Percentiles rank a stretch among this genome's conserved stretches.
Evolutionary conservation across 306 rosid genomes (phyloP).

Genomic region (Benincasa hispida): DNA sequence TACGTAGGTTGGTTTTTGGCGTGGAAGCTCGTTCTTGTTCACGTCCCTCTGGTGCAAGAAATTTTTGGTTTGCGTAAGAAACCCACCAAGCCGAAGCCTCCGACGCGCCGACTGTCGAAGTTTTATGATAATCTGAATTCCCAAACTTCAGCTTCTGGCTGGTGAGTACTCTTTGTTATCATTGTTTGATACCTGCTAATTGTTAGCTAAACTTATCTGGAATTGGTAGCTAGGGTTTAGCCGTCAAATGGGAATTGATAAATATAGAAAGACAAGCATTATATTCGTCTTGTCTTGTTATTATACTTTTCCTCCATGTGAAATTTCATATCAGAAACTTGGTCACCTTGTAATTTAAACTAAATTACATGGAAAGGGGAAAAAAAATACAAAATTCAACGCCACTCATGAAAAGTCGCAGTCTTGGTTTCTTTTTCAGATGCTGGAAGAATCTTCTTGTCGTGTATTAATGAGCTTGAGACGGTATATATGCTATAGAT

Average conservation of each 20-base stretch:
- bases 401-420: neutral
- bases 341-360: neutral
- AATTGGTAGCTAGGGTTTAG: neutral
- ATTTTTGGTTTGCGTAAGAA: constrained; percentile 64
- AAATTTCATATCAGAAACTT: neutral
- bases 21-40: constrained; percentile 84
- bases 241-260: neutral
- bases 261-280: neutral
- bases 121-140: constrained; percentile 34
- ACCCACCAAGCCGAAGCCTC: constrained; percentile 39
- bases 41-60: constrained; percentile 86
- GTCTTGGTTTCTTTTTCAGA: neutral
- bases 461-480: neutral
- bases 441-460: neutral
- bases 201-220: neutral
- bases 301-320: neutral
- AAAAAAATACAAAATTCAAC: neutral
- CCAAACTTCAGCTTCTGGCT: constrained; percentile 31
- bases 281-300: neutral
- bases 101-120: constrained; percentile 51
- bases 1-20: constrained; percentile 68
- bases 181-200: neutral
- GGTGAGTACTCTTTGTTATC: constrained; percentile 12
- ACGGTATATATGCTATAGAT: neutral
- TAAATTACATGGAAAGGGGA: neutral